Evolutionary conservation across 371 early-diverging fungal species (phyloP), one percentile per base, ranked within the genome.

Genomic region (Mucor indicus): DNA sequence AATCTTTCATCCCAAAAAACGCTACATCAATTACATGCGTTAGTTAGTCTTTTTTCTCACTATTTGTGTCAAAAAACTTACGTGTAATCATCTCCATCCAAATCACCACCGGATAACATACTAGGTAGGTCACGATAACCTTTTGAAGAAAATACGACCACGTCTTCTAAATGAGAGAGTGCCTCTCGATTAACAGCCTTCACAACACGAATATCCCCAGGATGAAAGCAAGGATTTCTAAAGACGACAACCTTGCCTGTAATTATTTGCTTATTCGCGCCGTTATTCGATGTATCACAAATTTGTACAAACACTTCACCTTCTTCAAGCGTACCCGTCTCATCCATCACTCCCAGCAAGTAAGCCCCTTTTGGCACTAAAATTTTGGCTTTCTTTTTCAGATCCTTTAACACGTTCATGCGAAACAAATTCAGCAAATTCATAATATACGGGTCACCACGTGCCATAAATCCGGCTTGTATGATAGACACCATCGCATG

Each of bases 21-120:
- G 9, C 77, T 80, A 25, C n/a, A n/a, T n/a, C n/a, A n/a, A n/a
- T n/a, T n/a, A n/a, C n/a, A n/a, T n/a, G n/a, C n/a, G n/a, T n/a
- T n/a, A n/a, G n/a, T n/a, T n/a, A n/a, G n/a, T n/a, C n/a, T n/a
- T n/a, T n/a, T n/a, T n/a, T n/a, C n/a, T n/a, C n/a, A n/a, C n/a
- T n/a, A n/a, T n/a, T n/a, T n/a, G n/a, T n/a, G n/a, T n/a, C n/a
- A n/a, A n/a, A 16, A 3, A 11, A 44, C 64, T 59, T 62, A 70
- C 62, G 76, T 78, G 40, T 76, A 84, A 22, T 85, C 83, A 69
- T 95, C 95, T 10, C 92, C 92, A 57, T 93, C 95, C 9, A 95
- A 58, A 68, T 95, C 95, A 0, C 88, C 87, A 16, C 93, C 93
- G 31, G 85, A 79, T 45, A 86, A 81, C 86, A 84, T 81, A 55